Evolutionary conservation across 169 alveolate species (phyloP).

Genomic region (Eimeria necatrix): DNA sequence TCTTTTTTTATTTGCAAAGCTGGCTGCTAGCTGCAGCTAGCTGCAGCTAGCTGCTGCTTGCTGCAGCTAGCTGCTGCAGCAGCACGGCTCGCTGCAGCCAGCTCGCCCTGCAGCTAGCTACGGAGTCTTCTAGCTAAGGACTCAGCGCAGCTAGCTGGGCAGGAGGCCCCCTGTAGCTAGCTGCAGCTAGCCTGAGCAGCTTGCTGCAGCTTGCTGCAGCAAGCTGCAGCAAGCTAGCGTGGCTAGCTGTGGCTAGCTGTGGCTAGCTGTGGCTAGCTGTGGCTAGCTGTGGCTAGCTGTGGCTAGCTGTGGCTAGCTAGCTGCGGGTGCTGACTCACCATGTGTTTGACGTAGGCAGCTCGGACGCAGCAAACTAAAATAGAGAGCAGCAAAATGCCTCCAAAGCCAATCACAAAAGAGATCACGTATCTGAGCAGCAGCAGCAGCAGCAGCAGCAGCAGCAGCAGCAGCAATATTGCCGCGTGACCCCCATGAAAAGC

Average conservation of each 20-base stretch:
- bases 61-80: not conserved
- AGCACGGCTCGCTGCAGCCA: not conserved
- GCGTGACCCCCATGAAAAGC: not conserved
- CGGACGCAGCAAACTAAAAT: not conserved
- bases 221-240: too few species aligned
- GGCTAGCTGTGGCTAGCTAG: too few species aligned
- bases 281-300: too few species aligned
- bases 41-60: not conserved
- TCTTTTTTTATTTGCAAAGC: not conserved
- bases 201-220: not conserved
- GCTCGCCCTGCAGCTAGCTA: not conserved
- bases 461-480: not conserved
- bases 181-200: not conserved
- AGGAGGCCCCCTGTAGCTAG: too few species aligned
- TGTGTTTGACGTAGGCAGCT: conserved; percentile 18
- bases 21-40: not conserved
- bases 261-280: too few species aligned
- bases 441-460: conserved; percentile 4
- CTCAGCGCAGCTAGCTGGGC: too few species aligned
- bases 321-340: not conserved
- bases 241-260: too few species aligned
- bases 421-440: not conserved
- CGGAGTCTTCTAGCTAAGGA: too few species aligned
- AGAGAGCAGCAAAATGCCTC: not conserved
- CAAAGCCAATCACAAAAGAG: not conserved